phyloP scores from a whole-genome alignment of 1,284 basidiomycete species.

The Boletus albobrunnescens region DNA sequence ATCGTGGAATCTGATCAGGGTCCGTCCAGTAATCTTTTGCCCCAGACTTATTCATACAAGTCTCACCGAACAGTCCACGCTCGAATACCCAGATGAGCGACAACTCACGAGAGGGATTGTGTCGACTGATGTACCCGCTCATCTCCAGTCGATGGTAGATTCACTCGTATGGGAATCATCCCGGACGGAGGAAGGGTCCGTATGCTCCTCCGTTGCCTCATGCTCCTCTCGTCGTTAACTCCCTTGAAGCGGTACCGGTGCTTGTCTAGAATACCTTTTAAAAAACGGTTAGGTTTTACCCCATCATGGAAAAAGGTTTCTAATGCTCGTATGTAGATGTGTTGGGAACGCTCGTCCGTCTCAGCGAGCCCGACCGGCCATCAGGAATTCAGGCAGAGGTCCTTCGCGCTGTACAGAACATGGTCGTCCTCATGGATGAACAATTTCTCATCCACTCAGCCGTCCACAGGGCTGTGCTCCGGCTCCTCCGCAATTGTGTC shows the following conservation, averaged over 20 bases:
- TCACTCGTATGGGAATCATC: constrained; percentile 84
- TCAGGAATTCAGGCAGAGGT: constrained; percentile 85
- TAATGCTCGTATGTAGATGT: constrained; percentile 52
- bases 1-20: constrained; percentile 72
- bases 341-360: constrained; percentile 76
- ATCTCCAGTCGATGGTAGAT: constrained; percentile 82
- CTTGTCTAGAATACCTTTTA: constrained; percentile 86
- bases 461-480: constrained; percentile 83
- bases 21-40: constrained; percentile 25
- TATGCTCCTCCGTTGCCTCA: constrained; percentile 16
- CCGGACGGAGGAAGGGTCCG: constrained; percentile 79
- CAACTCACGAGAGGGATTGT: constrained; percentile 78
- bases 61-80: constrained; percentile 53
- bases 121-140: constrained; percentile 75
- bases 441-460: constrained; percentile 88
- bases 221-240: constrained; percentile 8
- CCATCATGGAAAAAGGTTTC: background rate
- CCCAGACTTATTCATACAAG: constrained; percentile 2
- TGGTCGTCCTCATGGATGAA: constrained; percentile 86
- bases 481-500: constrained; percentile 83
- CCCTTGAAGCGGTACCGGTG: constrained; percentile 67
- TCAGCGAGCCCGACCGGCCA: constrained; percentile 80
- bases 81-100: constrained; percentile 76
- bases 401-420: constrained; percentile 77
- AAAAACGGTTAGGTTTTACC: constrained; percentile 64